Conservation (phyloP, 768 basidiomycete species). For the Ephemerocybe angulata region DNA sequence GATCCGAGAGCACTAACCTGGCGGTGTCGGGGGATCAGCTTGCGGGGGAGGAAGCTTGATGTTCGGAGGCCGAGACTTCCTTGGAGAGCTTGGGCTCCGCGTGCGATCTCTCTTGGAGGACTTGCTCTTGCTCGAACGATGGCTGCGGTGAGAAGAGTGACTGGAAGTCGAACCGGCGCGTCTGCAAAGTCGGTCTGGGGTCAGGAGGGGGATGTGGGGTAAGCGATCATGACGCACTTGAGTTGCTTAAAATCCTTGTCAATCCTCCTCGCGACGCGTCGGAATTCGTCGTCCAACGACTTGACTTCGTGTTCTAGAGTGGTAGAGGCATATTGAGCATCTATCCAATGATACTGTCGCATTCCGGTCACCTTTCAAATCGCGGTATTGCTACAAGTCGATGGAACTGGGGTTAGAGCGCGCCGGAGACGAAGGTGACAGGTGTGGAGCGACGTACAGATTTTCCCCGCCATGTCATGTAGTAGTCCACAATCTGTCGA, state of each 20-base stretch:
- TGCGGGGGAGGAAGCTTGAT: slow-evolving; percentile 9
- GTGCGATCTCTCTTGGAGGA: slow-evolving; percentile 4
- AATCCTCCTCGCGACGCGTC: slow-evolving; percentile 34
- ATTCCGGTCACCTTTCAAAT: slow-evolving; percentile 19
- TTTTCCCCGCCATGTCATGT: slow-evolving; percentile 47
- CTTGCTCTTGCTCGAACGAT: slow-evolving; percentile 5
- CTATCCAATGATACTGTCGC: neutral
- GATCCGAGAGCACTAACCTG: neutral
- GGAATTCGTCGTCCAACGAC: slow-evolving; percentile 42
- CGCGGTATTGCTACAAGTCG: slow-evolving; percentile 16
- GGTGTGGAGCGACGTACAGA: slow-evolving; percentile 25
- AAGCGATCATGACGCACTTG: slow-evolving; percentile 25
- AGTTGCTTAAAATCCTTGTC: slow-evolving; percentile 41
- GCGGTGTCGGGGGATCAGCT: neutral
- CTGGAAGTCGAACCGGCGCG: slow-evolving; percentile 3
- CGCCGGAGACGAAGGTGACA: too few species aligned
- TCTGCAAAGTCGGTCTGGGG: neutral
- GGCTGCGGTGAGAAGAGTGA: slow-evolving; percentile 1
- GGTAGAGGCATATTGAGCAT: slow-evolving; percentile 5
- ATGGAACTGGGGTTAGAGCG: neutral
- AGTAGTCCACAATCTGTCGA: slow-evolving; percentile 45
- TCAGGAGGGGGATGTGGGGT: neutral
- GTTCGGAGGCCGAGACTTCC: slow-evolving; percentile 5
- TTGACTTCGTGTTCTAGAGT: slow-evolving; percentile 23
- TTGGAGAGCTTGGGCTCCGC: slow-evolving; percentile 2